Base-by-base conservation (phyloP, 2,329 filamentous ascomycete genomes). In the Claviceps quebecensis region DNA sequence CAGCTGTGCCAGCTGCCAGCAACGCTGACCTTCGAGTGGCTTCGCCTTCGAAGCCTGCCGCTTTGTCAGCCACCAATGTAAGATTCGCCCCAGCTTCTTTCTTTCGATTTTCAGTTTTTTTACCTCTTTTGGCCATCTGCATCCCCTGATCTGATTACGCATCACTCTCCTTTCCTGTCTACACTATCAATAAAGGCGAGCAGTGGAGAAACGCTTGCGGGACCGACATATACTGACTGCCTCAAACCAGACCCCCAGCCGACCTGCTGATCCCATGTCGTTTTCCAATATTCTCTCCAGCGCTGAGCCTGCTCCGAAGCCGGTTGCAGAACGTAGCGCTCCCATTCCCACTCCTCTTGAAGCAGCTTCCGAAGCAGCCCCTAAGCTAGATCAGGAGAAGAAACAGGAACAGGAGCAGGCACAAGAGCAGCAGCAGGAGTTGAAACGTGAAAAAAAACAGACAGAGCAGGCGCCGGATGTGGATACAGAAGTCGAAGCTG, bases 221-320 rank as follows among this genome's bases (percentile, higher is more conserved):
- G 29, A 34, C 9, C 29, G n/a, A 29, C 38, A 48, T 23, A 4
- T 22, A 19, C 47, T 49, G 14, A 49, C 38, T 34, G 9, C 23
- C 9, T 34, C 7, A 22, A 45, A 48, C 34, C 65, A 89, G 78
- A 85, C 84, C 48, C 79, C 85, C 1, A 81, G 80, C 58, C 82
- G 89, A 65, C 76, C 83, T 41, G 83, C 84, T 53, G 86, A 95
- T 64, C 86, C 90, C 50, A 96, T 96, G 90, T 93, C 90, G 5
- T 93, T 97, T 63, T 93, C 88, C 57, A 96, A 90, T 64, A 94
- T 97, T 54, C 82, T 97, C 44, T 91, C 88, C 4, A 89, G 80
- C 58, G 77, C 86, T 51, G 83, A 88, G 52, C 81, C 85, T 50
- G 74, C 79, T 40, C 71, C 74, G 2, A 74, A 74, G 54, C 73